Percentiles rank a stretch among this genome's conserved stretches.
These are phyloP conservation scores for Clarireedia paspali DNA, from an alignment of 2,329 filamentous ascomycete species.

Conservation along the genomic window DNA sequence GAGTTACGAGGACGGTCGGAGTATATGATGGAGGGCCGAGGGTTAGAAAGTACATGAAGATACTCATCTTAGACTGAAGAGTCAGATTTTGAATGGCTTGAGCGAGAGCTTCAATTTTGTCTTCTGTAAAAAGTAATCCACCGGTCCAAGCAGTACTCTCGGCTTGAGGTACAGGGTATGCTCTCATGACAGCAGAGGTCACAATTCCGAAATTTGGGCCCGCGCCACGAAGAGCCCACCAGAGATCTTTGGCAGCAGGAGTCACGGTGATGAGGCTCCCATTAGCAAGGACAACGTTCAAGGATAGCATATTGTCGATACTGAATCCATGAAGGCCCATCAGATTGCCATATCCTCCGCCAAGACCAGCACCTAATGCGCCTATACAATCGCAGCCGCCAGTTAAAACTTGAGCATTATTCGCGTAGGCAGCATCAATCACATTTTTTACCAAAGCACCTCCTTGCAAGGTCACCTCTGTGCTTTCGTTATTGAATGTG, in stretches of 20 bases:
- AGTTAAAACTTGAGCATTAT: background rate
- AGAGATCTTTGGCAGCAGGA: background rate
- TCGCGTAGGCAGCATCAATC: background rate
- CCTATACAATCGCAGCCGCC: conserved; percentile 10
- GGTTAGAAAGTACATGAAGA: conserved; percentile 2
- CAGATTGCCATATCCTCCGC: conserved; percentile 4
- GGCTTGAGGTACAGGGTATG: conserved; percentile 1
- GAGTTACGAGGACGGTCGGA: conserved; percentile 16
- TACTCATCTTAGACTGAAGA: conserved; percentile 1
- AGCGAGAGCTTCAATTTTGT: background rate
- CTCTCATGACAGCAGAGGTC: background rate
- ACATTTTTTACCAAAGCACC: conserved; percentile 4
- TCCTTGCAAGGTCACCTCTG: conserved; percentile 3
- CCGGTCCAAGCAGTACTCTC: background rate
- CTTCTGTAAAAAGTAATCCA: background rate
- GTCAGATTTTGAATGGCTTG: background rate
- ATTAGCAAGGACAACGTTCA: background rate
- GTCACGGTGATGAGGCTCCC: background rate
- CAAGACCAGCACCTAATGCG: conserved; percentile 1
- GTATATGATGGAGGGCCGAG: no score
- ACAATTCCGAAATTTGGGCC: conserved; percentile 11
- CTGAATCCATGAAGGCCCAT: conserved; percentile 1
- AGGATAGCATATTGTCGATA: conserved; percentile 5
- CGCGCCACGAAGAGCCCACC: conserved; percentile 9
- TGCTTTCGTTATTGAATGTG: background rate